Evolutionary conservation across 345 rosid species (phyloP).

Genomic region (Melaleuca alternifolia): DNA sequence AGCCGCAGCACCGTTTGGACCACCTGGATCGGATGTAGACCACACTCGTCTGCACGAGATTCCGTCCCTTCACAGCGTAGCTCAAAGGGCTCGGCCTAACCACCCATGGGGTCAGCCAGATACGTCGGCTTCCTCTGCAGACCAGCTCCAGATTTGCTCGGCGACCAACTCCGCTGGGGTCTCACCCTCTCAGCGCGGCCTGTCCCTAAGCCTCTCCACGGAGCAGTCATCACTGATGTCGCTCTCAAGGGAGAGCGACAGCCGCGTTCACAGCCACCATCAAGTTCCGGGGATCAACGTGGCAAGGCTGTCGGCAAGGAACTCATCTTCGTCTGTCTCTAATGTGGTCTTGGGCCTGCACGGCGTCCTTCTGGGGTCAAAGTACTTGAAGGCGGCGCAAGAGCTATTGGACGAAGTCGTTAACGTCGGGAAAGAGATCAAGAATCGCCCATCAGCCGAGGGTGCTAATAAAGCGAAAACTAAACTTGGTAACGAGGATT

Average conservation of each 20-base stretch:
- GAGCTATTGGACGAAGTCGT: slow-evolving; percentile 69
- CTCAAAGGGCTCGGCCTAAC: slow-evolving; percentile 17
- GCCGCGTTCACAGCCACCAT: not conserved
- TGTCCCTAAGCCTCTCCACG: slow-evolving; percentile 31
- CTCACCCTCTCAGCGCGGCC: slow-evolving; percentile 21
- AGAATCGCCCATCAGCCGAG: not conserved
- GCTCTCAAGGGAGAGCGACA: not conserved
- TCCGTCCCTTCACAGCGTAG: slow-evolving; percentile 3
- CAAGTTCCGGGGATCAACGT: not conserved
- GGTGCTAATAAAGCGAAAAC: not conserved
- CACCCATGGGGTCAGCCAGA: not conserved
- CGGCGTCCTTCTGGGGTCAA: slow-evolving; percentile 28
- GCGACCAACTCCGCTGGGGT: not conserved
- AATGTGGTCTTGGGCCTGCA: slow-evolving; percentile 26
- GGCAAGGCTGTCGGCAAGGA: not conserved
- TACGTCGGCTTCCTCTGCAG: slow-evolving; percentile 2
- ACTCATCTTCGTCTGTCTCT: slow-evolving; percentile 33
- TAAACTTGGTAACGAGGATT: not conserved
- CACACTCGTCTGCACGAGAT: not conserved
- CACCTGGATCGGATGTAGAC: not conserved
- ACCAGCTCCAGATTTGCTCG: not conserved
- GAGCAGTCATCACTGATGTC: slow-evolving; percentile 3
- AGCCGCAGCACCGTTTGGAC: not conserved
- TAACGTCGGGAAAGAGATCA: slow-evolving; percentile 23
- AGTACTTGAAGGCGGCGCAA: slow-evolving; percentile 62